Evolutionary conservation across 345 rosid species (phyloP), one percentile per base, ranked within the genome.

Genomic region (Eucalyptus camaldulensis): DNA sequence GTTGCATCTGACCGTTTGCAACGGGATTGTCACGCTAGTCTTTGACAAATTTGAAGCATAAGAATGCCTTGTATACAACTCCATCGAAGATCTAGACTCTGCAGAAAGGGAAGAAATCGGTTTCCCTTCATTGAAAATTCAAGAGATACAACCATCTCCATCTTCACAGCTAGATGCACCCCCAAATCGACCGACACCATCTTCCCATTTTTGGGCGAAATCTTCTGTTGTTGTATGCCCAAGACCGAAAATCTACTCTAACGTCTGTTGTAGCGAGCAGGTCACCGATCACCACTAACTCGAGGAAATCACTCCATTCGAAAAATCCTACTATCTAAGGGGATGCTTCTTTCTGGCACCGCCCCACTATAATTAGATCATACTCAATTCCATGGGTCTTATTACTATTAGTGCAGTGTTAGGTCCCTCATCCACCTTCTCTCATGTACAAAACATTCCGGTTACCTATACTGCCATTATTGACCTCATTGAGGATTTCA

Each of bases 231-330:
- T 44, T 91, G 91, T 29, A 91, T 88, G 56, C 90, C 89, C 81
- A 92, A 90, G 24, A 91, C 88, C 13, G 92, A 88, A 49, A 85
- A 54, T 10, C 80, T 90, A 87, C 65, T 15, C 49, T 40, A 62
- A 92, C n/a, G 24, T 92, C 89, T 19, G 88, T 21, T 8, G 92
- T 88, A 40, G 87, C 72, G 2, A 92, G 91, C 33, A 91, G 51
- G 85, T 89, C 87, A 33, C 93, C 93, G 22, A 88, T 62, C 3
- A 76, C 49, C 3, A 91, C 92, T 3, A 91, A 87, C 60, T 92
- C 92, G 2, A 86, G 91, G 53, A 88, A 88, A 67, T 91, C 92
- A 31, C 80, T 81, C 87, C 92, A 60, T 47, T 31, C 87, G 13
- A 31, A 53, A 69, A 44, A 88, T 53, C 27, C 60, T 40, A 45